Percentiles rank a stretch among this genome's conserved stretches.
These are phyloP conservation scores for Miscanthus lutarioriparius DNA, from an alignment of 176 grass and related monocot species.

Conservation along the genomic window DNA sequence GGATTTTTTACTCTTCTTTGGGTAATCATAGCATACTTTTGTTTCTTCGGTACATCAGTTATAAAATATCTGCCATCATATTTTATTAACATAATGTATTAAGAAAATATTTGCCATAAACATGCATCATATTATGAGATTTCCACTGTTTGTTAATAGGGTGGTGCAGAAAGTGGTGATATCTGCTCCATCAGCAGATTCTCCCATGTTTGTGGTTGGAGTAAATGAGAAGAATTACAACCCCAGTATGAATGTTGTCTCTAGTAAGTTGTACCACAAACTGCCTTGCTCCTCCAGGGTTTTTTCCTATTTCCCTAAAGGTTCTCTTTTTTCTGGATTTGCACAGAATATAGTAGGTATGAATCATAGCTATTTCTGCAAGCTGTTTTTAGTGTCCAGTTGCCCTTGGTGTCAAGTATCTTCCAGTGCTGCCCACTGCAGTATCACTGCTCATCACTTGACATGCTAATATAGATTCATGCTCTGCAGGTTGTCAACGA, in stretches of 20 bases:
- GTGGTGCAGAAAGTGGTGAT: conserved; percentile 97
- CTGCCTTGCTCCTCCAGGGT: conserved; percentile 97
- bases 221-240: conserved; percentile 86
- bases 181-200: conserved; percentile 90
- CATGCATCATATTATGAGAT: not conserved
- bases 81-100: not conserved
- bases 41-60: not conserved
- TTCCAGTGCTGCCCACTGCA: too few relatives aligned
- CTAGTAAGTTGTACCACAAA: conserved; percentile 97
- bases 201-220: conserved; percentile 95
- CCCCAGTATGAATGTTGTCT: conserved; percentile 82
- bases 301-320: not conserved
- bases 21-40: not conserved
- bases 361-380: not conserved
- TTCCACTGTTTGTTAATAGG: conserved; percentile 47
- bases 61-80: not conserved
- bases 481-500: conserved; percentile 95
- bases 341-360: too few relatives aligned
- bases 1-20: not conserved
- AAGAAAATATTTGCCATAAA: not conserved
- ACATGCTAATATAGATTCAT: too few relatives aligned
- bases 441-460: too few relatives aligned
- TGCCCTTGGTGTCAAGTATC: too few relatives aligned
- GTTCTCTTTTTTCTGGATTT: too few relatives aligned
- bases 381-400: not conserved